Percentiles rank a stretch among this genome's conserved stretches.
These are phyloP conservation scores for Viridothelium virens DNA, from an alignment of 495 filamentous ascomycete species.

Conservation along the genomic window DNA sequence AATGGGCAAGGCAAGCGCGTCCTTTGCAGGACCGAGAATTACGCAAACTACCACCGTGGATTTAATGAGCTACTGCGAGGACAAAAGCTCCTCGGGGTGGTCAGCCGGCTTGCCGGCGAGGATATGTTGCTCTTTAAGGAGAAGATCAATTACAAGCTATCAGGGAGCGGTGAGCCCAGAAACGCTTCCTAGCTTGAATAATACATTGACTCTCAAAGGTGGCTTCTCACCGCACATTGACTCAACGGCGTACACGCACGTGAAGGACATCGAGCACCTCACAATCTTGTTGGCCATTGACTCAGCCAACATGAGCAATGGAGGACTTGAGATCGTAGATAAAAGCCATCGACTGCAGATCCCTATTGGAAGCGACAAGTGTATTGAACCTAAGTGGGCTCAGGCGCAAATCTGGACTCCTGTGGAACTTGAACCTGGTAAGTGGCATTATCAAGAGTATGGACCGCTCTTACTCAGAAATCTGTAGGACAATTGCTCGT, in stretches of 20 bases:
- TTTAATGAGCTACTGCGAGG: slow-evolving; percentile 40
- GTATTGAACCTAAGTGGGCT: slow-evolving; percentile 38
- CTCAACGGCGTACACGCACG: slow-evolving; percentile 41
- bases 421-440: slow-evolving; percentile 31
- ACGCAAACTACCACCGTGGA: slow-evolving; percentile 37
- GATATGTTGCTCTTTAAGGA: slow-evolving; percentile 44
- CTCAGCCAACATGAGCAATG: slow-evolving; percentile 35
- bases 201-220: not conserved
- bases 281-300: slow-evolving; percentile 41
- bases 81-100: slow-evolving; percentile 30
- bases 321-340: slow-evolving; percentile 40
- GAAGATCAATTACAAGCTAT: slow-evolving; percentile 42
- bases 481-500: slow-evolving; percentile 37
- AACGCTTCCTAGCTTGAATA: not conserved
- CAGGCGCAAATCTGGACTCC: slow-evolving; percentile 35
- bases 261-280: slow-evolving; percentile 42
- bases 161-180: slow-evolving; percentile 36
- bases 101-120: slow-evolving; percentile 37
- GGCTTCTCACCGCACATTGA: slow-evolving; percentile 40
- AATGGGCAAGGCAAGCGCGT: slow-evolving; percentile 38
- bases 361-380: slow-evolving; percentile 37
- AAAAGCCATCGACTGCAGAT: slow-evolving; percentile 34
- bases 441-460: not conserved
- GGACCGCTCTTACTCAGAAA: not conserved
- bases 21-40: slow-evolving; percentile 43